Percentiles rank a stretch among this genome's conserved stretches.
Conservation (phyloP, 306 rosid genomes). For the Macrotyloma uniflorum region DNA sequence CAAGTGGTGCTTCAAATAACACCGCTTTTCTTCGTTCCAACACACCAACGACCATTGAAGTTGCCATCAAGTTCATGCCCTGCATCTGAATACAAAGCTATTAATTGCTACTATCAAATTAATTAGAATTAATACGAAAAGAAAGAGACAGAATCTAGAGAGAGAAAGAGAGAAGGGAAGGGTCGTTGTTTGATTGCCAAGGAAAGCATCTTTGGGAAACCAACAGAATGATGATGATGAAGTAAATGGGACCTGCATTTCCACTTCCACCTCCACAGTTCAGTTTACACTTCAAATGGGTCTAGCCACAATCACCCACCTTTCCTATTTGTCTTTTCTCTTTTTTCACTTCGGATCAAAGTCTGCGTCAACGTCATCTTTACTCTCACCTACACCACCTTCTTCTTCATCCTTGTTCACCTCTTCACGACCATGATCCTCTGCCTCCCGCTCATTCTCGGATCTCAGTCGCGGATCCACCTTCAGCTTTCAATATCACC, state of each 20-base stretch:
- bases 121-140: neutral
- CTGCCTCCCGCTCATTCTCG: slow-evolving; percentile 51
- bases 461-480: slow-evolving; percentile 92
- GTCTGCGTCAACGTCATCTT: slow-evolving; percentile 54
- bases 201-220: slow-evolving; percentile 28
- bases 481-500: slow-evolving; percentile 16
- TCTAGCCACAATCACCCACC: slow-evolving; percentile 48
- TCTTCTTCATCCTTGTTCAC: slow-evolving; percentile 29
- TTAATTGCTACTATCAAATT: no score
- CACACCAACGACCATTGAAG: neutral
- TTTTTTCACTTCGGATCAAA: slow-evolving; percentile 76
- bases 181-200: slow-evolving; percentile 20
- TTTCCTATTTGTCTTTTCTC: slow-evolving; percentile 50
- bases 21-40: neutral
- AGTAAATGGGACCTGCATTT: slow-evolving; percentile 37
- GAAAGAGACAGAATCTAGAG: neutral
- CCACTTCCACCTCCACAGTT: neutral
- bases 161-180: neutral
- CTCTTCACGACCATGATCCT: slow-evolving; percentile 76
- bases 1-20: neutral
- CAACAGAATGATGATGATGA: neutral
- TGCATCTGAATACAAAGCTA: no score
- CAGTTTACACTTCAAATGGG: slow-evolving; percentile 61
- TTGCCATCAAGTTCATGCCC: neutral
- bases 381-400: neutral